Evolutionary conservation across 2,329 filamentous ascomycete species (phyloP).

Genomic region (Pyrenochaeta sp.): DNA sequence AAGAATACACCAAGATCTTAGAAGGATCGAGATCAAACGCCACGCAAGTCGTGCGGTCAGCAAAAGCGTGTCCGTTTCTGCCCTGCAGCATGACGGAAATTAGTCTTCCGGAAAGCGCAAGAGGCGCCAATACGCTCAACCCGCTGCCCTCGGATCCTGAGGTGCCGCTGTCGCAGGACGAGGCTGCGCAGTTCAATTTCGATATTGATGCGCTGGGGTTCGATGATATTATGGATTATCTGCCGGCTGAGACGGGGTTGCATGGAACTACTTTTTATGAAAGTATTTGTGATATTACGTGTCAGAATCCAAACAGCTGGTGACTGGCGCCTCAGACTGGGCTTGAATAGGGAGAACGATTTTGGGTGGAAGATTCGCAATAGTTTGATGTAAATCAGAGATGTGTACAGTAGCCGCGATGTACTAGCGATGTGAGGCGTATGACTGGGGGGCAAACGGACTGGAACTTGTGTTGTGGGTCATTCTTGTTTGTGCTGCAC

Average conservation of each 20-base stretch:
- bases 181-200: conserved; percentile 22
- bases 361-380: no score
- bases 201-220: conserved; percentile 37
- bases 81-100: conserved; percentile 16
- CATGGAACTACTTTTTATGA: conserved; percentile 35
- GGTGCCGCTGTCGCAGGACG: conserved; percentile 16
- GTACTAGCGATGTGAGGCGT: no score
- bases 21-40: conserved; percentile 15
- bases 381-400: no score
- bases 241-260: conserved; percentile 30
- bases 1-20: conserved; percentile 32
- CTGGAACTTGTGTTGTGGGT: no score
- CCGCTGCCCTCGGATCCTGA: conserved; percentile 8
- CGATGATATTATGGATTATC: conserved; percentile 32
- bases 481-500: no score
- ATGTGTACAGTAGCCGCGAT: no score
- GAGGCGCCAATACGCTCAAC: neutral
- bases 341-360: no score
- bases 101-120: conserved; percentile 12
- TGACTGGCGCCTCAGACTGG: no score
- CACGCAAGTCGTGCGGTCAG: neutral
- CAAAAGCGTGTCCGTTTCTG: conserved; percentile 6
- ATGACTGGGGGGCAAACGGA: no score
- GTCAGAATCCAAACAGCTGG: no score
- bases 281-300: no score